Conservation (phyloP, 352 stramenopile genomes). For the Peronospora farinosa region DNA sequence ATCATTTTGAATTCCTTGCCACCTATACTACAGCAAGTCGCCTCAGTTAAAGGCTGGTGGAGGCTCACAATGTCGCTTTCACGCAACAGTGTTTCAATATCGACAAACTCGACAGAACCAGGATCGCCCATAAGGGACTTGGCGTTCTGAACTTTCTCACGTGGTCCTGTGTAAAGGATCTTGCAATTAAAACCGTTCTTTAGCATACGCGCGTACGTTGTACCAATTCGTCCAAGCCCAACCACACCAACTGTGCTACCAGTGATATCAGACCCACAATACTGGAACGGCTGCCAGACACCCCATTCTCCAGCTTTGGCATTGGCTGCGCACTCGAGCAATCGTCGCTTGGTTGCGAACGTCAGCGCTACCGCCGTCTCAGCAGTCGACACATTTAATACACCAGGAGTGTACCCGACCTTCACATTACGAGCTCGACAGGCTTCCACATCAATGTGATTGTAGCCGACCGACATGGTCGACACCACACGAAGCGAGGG, state of each 20-base stretch:
- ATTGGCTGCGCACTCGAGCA: constrained; percentile 67
- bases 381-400: constrained; percentile 77
- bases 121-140: constrained; percentile 27
- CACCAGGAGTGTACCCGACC: constrained; percentile 80
- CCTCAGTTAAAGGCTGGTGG: constrained; percentile 70
- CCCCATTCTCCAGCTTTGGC: constrained; percentile 68
- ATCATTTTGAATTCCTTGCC: constrained; percentile 70
- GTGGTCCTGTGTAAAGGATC: constrained; percentile 74
- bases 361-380: constrained; percentile 70
- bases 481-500: constrained; percentile 57
- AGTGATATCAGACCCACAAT: constrained; percentile 66
- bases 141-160: constrained; percentile 46
- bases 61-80: constrained; percentile 87
- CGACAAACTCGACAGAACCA: constrained; percentile 56
- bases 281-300: constrained; percentile 76
- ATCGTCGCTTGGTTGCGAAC: constrained; percentile 51
- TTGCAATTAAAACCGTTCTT: constrained; percentile 76
- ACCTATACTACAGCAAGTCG: constrained; percentile 69
- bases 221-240: constrained; percentile 83
- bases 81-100: constrained; percentile 64
- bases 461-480: constrained; percentile 87
- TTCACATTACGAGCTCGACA: constrained; percentile 58
- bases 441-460: constrained; percentile 86
- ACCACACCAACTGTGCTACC: constrained; percentile 74
- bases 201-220: constrained; percentile 76